Conservation (phyloP, 2,329 filamentous ascomycete genomes). For the Paracamarosporium sp. region DNA sequence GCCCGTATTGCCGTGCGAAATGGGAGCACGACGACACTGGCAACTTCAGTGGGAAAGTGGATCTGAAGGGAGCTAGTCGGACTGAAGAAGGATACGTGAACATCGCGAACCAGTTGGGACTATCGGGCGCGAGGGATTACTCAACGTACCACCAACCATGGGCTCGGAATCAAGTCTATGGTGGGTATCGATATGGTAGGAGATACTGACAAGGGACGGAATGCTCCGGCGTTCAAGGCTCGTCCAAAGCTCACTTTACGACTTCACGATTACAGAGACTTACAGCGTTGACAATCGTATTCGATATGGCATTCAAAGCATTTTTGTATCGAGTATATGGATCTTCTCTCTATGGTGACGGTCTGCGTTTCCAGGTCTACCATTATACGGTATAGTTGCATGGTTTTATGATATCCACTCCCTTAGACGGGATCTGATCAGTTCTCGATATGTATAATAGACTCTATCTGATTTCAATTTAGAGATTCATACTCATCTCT, state of each 20-base stretch:
- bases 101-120: conserved; percentile 66
- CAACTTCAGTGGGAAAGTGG: conserved; percentile 48
- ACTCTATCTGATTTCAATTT: no score
- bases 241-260: not conserved
- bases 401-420: no score
- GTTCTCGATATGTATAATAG: no score
- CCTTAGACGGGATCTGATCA: no score
- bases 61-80: conserved; percentile 51
- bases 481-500: no score
- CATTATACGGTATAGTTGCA: no score
- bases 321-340: not conserved
- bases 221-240: not conserved
- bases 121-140: conserved; percentile 56
- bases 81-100: conserved; percentile 67
- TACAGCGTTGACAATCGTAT: not conserved
- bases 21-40: conserved; percentile 59
- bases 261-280: not conserved
- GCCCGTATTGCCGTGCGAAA: conserved; percentile 65
- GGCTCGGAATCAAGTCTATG: conserved; percentile 20
- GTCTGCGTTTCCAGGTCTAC: no score
- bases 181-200: not conserved
- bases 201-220: not conserved
- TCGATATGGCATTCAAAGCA: not conserved
- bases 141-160: conserved; percentile 36
- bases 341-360: no score